Base-by-base conservation (phyloP, 202 grass and related monocot genomes). In the Carex sylvatica region DNA sequence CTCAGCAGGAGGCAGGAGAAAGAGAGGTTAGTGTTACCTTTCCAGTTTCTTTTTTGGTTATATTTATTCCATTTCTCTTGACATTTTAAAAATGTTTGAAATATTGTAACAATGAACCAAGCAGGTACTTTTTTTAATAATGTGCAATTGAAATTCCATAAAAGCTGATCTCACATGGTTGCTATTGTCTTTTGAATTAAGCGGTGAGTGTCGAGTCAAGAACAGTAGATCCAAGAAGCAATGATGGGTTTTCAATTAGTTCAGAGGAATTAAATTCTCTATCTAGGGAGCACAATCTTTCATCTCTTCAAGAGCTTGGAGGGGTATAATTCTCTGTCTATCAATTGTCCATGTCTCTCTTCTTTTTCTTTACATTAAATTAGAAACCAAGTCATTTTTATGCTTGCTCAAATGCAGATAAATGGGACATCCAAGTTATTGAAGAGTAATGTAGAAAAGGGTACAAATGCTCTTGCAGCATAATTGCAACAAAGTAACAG, bases 1-100 rank as follows among this genome's bases (percentile, higher is more conserved):
- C 40, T 44, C 40, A 28, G 96, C 96, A 69, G 96, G 91, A 15
- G 89, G 96, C 96, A 69, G 96, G 91, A 15, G 89, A 98, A 90
- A 92, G 85, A 87, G 89, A 87, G 71, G 96, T 82, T 82, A 65
- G 71, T 84, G 26, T 51, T 2, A 63, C 16, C 47, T 84, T 84
- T 61, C 22, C 9, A 30, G 36, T 53, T 70, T 62, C 33, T 49
- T 4, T 40, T 62, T 62, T 51, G 16, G 19, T 74, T 63, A 76
- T 76, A 74, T 74, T 58, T 68, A 4, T 24, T 59, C 4, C 74
- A 5, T 58, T 63, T 24, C 31, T 52, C 53, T 73, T 65, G 4
- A 52, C 33, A 73, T 77, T 58, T 58, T 59, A 36, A 3, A 74
- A 28, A 28, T 54, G 46, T 52, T 53, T 74, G 71, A 74, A 53